Conservation (phyloP, 2,329 filamentous ascomycete genomes). For the Aureobasidium sp. region DNA sequence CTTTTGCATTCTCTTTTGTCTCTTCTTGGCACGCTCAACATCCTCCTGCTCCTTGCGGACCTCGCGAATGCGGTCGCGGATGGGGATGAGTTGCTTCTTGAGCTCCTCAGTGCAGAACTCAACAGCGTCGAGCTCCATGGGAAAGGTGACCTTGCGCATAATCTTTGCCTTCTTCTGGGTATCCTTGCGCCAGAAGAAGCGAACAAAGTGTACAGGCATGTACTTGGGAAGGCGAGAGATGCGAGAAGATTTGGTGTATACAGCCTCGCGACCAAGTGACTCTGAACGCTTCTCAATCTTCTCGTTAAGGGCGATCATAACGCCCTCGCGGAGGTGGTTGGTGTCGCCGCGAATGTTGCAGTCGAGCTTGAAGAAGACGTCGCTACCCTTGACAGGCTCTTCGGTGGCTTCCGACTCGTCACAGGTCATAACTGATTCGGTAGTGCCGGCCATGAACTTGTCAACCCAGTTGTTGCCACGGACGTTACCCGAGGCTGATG, state of each 20-base stretch:
- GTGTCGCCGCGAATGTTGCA: constrained; percentile 85
- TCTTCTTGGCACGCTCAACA: constrained; percentile 81
- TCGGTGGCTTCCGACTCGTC: constrained; percentile 76
- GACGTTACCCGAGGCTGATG: constrained; percentile 45
- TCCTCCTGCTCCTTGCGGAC: constrained; percentile 93
- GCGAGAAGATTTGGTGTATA: constrained; percentile 84
- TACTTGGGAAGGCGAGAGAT: constrained; percentile 91
- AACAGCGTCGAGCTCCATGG: constrained; percentile 81
- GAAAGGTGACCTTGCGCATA: constrained; percentile 97
- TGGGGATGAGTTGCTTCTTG: constrained; percentile 71
- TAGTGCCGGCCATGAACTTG: constrained; percentile 78
- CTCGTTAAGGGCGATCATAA: constrained; percentile 72
- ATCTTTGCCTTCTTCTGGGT: constrained; percentile 99
- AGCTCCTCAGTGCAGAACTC: constrained; percentile 94
- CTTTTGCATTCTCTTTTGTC: constrained; percentile 65
- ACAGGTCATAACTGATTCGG: constrained; percentile 71
- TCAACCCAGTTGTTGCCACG: constrained; percentile 49
- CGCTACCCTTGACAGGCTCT: constrained; percentile 56
- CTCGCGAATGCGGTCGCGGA: constrained; percentile 94
- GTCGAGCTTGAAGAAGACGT: constrained; percentile 84
- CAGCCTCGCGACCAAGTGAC: constrained; percentile 65
- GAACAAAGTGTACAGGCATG: constrained; percentile 91
- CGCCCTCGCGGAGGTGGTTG: constrained; percentile 86
- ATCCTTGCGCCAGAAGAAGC: constrained; percentile 95
- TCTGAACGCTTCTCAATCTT: constrained; percentile 85